A percentile compares a stretch with the other conserved stretches of the same genome.
These are phyloP conservation scores for Nemania sp. DNA, from an alignment of 2,329 filamentous ascomycete genomes.

Conservation along the genomic window DNA sequence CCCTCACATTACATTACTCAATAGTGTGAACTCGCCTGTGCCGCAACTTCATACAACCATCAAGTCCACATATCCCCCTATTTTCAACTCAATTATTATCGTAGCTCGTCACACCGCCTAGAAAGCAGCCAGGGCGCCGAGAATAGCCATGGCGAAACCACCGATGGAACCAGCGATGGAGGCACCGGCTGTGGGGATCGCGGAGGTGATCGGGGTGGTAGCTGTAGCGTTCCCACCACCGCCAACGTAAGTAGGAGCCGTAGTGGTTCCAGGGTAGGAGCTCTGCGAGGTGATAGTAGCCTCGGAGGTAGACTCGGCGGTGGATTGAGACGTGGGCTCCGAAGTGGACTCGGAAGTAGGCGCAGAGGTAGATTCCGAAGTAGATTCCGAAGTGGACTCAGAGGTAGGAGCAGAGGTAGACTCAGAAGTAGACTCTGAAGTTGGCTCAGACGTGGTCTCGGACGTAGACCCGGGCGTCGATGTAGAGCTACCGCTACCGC, in stretches of 20 bases:
- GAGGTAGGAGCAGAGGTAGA: background rate
- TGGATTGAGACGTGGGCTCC: slow-evolving; percentile 19
- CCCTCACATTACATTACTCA: slow-evolving; percentile 15
- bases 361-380: background rate
- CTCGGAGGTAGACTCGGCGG: background rate
- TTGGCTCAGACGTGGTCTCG: background rate
- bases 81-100: background rate
- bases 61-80: too few species aligned
- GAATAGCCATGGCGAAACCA: slow-evolving; percentile 26
- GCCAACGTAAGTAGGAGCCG: background rate
- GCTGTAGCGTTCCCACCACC: slow-evolving; percentile 12
- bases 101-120: background rate
- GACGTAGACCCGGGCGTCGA: slow-evolving; percentile 1
- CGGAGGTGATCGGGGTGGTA: slow-evolving; percentile 9
- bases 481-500: slow-evolving; percentile 9
- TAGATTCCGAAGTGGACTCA: background rate
- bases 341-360: slow-evolving; percentile 11
- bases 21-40: background rate
- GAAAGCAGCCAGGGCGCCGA: slow-evolving; percentile 26
- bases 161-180: slow-evolving; percentile 24
- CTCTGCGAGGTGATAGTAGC: background rate
- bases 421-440: background rate
- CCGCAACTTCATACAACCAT: background rate
- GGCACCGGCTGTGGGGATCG: slow-evolving; percentile 23
- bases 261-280: slow-evolving; percentile 3